Evolutionary conservation across 495 filamentous ascomycete species (phyloP).

Genomic region (Chaetomium tenue): DNA sequence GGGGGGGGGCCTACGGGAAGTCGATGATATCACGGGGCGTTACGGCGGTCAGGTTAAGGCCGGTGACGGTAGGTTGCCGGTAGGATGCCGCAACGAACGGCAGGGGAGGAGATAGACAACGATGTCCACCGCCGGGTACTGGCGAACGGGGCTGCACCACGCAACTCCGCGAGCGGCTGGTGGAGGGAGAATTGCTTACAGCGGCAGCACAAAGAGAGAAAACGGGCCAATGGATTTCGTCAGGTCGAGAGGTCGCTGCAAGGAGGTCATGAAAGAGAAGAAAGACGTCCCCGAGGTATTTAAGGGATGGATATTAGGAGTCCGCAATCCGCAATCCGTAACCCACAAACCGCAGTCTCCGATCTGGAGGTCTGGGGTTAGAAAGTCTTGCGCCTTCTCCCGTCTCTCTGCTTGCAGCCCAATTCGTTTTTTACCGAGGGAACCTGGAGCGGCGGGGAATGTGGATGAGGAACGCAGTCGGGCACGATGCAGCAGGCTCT

Average conservation of each 20-base stretch:
- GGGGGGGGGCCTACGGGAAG: no score
- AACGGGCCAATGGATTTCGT: constrained; percentile 15
- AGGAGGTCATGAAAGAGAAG: background rate
- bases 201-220: constrained; percentile 17
- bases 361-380: no score
- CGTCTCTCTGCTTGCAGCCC: background rate
- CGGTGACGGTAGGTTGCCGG: background rate
- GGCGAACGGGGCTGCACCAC: constrained; percentile 13
- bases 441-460: background rate
- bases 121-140: background rate
- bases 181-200: background rate
- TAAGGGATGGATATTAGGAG: background rate
- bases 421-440: background rate
- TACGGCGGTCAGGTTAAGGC: background rate
- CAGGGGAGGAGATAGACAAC: background rate
- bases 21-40: background rate
- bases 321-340: no score
- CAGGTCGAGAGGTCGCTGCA: background rate
- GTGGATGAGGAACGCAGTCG: background rate
- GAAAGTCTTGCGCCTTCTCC: no score
- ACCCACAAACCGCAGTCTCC: no score
- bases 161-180: constrained; percentile 13
- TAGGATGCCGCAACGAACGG: background rate
- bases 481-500: background rate
- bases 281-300: background rate